These are phyloP conservation scores for Metschnikowia noctiluminum DNA, from an alignment of 805 yeast species.

Conservation along the genomic window DNA sequence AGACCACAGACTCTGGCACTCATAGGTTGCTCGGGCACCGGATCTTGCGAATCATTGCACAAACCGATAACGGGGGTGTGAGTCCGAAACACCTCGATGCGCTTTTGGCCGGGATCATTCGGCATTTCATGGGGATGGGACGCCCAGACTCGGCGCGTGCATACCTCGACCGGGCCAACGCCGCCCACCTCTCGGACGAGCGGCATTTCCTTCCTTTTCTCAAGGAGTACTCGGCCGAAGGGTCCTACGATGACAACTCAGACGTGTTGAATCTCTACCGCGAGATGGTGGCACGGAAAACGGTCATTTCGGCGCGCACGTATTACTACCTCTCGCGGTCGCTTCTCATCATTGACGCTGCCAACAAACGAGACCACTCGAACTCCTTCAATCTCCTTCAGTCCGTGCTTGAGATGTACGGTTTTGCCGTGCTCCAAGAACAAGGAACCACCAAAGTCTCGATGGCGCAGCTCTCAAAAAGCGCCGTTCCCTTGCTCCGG, in stretches of 20 bases:
- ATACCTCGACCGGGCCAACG: conserved; percentile 19
- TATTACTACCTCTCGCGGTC: conserved; percentile 32
- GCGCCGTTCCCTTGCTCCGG: conserved; percentile 22
- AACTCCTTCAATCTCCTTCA: conserved; percentile 29
- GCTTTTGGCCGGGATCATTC: conserved; percentile 27
- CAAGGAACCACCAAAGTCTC: conserved; percentile 5
- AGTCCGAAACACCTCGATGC: conserved; percentile 12
- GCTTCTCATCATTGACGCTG: conserved; percentile 23
- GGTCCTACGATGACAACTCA: conserved; percentile 20
- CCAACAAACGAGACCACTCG: conserved; percentile 23
- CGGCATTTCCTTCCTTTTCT: conserved; percentile 30
- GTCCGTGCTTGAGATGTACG: conserved; percentile 32
- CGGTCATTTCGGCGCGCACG: conserved; percentile 25
- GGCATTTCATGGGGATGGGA: conserved; percentile 19
- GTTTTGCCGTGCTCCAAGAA: conserved; percentile 17
- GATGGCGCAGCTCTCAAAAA: conserved; percentile 12
- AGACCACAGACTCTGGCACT: conserved; percentile 10
- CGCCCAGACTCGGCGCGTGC: conserved; percentile 20
- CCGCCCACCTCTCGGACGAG: conserved; percentile 21
- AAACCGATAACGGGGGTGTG: conserved; percentile 2
- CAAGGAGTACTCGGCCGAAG: conserved; percentile 17
- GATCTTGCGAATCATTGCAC: conserved; percentile 15
- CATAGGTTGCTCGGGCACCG: conserved; percentile 10
- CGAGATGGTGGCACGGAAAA: conserved; percentile 28
- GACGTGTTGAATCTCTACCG: conserved; percentile 30